Base-by-base conservation (phyloP, 176 grass and related monocot species). In the Musa troglodytarum region DNA sequence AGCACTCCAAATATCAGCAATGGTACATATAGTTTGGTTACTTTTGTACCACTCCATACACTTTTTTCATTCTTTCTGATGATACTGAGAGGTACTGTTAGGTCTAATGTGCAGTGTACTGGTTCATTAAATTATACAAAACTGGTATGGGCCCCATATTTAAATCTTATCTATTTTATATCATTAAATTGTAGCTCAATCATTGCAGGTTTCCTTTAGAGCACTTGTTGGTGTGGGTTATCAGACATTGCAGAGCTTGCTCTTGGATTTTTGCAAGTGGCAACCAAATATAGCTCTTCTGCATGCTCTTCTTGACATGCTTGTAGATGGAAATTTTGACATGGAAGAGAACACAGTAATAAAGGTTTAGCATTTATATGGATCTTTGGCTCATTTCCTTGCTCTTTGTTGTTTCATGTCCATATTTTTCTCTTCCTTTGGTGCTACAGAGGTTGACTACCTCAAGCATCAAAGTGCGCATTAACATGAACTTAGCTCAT, bases 261-360 rank as follows among this genome's bases (percentile, higher is more conserved):
- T 98, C 22, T 80, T 98, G 86, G 90, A 98, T 74, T 98, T 98
- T 84, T 93, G 84, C 78, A 98, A 91, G 72, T 98, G 94, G 94
- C 64, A 85, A 59, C 88, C 90, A 62, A 98, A 86, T 78, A 84
- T 66, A 66, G 86, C 83, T 75, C 88, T 98, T 65, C 61, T 98
- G 69, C 72, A 88, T 85, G 88, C 88, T 26, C 76, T 98, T 75
- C 88, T 98, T 85, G 84, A 88, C 82, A 93, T 98, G 94, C 94
- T 98, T 85, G 90, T 93, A 52, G 94, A 93, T 76, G 94, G 94
- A 65, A 85, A 75, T 76, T 98, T 98, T 82, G 80, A 87, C 54
- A 82, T 89, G 82, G 88, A 91, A 81, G 90, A 91, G 53, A 89
- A 91, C 82, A 83, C 82, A 74, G 85, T 84, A 79, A 91, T 98